Percentiles rank a stretch among this genome's conserved stretches.
These are phyloP conservation scores for Xylariaceae sp. DNA, from an alignment of 2,329 filamentous ascomycete species.

Conservation along the genomic window DNA sequence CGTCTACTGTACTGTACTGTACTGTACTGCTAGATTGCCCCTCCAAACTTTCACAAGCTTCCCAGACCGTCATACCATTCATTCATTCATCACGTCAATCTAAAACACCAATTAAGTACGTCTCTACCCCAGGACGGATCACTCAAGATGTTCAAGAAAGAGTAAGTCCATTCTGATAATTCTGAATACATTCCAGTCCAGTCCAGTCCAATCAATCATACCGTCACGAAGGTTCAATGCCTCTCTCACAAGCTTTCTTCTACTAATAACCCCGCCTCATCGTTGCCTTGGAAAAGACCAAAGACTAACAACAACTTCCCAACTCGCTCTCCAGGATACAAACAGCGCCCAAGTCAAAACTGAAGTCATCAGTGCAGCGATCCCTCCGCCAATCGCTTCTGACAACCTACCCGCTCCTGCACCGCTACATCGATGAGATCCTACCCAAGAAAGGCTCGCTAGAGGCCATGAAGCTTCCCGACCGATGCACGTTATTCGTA, in stretches of 20 bases:
- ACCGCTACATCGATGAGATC: slow-evolving; percentile 89
- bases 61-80: slow-evolving; percentile 17
- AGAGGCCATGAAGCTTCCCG: slow-evolving; percentile 90
- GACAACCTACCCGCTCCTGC: slow-evolving; percentile 83
- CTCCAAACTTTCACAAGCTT: slow-evolving; percentile 45
- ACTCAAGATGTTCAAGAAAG: slow-evolving; percentile 87
- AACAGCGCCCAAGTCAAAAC: slow-evolving; percentile 85
- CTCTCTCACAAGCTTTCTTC: not conserved
- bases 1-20: not conserved
- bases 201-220: not conserved
- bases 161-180: slow-evolving; percentile 60
- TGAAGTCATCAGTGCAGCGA: slow-evolving; percentile 95
- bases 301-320: not conserved
- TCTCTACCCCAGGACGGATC: slow-evolving; percentile 7
- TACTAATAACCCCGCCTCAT: slow-evolving; percentile 20
- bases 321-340: slow-evolving; percentile 63
- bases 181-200: not conserved
- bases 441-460: slow-evolving; percentile 94
- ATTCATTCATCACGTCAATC: not conserved
- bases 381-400: slow-evolving; percentile 82
- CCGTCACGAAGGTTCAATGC: not conserved
- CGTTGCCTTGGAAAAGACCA: not conserved
- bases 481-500: slow-evolving; percentile 88
- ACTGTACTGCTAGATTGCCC: slow-evolving; percentile 33
- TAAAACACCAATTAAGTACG: slow-evolving; percentile 9